phyloP scores from a whole-genome alignment of 345 rosid species.

The Populus ilicifolia region DNA sequence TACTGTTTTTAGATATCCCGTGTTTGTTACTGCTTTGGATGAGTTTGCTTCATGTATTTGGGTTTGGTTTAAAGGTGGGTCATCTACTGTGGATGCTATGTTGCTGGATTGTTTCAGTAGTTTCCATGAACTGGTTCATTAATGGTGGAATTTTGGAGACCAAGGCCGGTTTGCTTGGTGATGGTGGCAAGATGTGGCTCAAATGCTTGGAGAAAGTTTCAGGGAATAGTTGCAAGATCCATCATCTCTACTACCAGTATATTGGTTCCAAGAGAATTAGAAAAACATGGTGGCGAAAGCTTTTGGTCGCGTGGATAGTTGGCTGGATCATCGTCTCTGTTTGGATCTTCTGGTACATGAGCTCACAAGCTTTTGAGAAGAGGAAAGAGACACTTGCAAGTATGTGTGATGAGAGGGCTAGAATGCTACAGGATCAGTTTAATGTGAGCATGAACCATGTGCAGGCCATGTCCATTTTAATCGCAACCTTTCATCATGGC shows the following conservation, averaged over 20 bases:
- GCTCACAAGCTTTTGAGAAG: constrained; percentile 68
- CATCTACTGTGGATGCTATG: constrained; percentile 78
- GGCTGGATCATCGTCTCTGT: constrained; percentile 44
- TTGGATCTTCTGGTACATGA: constrained; percentile 58
- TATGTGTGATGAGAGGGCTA: constrained; percentile 96
- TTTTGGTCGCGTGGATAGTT: constrained; percentile 59
- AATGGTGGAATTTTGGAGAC: constrained; percentile 53
- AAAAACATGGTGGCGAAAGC: constrained; percentile 60
- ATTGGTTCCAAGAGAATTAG: constrained; percentile 54
- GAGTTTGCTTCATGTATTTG: constrained; percentile 70
- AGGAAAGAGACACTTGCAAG: constrained; percentile 72
- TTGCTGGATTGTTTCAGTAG: constrained; percentile 61
- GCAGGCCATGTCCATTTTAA: constrained; percentile 93
- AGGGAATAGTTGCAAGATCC: constrained; percentile 45
- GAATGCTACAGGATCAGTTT: constrained; percentile 98
- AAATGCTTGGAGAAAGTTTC: constrained; percentile 58
- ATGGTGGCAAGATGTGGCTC: constrained; percentile 56
- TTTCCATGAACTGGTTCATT: constrained; percentile 59
- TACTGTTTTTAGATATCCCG: constrained; percentile 35
- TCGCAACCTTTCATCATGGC: constrained; percentile 91
- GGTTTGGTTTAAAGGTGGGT: constrained; percentile 80
- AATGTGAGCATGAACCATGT: constrained; percentile 98
- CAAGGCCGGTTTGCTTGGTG: constrained; percentile 43
- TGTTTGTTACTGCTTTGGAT: constrained; percentile 48
- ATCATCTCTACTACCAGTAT: constrained; percentile 46